Percentiles rank a stretch among this genome's conserved stretches.
phyloP scores from a whole-genome alignment of 805 yeast genomes.

The Cyberlindnera nakhonratchasimensis region DNA sequence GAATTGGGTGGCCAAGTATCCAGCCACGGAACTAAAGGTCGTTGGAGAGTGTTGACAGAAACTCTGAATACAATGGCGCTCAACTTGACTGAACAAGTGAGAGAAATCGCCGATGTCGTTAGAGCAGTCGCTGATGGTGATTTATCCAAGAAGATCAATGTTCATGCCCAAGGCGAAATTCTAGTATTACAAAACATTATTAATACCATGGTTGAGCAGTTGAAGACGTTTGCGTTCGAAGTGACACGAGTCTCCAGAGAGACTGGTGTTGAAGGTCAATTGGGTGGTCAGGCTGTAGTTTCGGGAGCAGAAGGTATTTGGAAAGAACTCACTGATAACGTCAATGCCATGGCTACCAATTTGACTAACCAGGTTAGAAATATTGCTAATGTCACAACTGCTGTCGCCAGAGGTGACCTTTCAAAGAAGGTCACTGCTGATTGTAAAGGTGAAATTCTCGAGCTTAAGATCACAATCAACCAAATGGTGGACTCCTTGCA shows the following conservation, averaged over 20 bases:
- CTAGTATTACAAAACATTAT: slow-evolving; percentile 79
- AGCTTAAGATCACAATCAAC: slow-evolving; percentile 80
- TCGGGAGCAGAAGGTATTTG: slow-evolving; percentile 84
- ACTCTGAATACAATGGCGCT: slow-evolving; percentile 87
- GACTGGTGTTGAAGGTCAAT: slow-evolving; percentile 82
- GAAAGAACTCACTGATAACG: slow-evolving; percentile 85
- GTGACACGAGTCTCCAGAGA: slow-evolving; percentile 86
- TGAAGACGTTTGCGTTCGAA: slow-evolving; percentile 83
- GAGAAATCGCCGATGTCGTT: slow-evolving; percentile 86
- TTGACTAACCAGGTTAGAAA: slow-evolving; percentile 86
- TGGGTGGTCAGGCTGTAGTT: slow-evolving; percentile 85
- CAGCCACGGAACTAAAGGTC: slow-evolving; percentile 80
- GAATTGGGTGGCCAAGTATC: slow-evolving; percentile 88
- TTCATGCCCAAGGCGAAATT: slow-evolving; percentile 88
- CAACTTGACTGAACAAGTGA: slow-evolving; percentile 81
- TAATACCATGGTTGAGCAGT: slow-evolving; percentile 85
- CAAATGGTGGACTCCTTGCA: slow-evolving; percentile 92
- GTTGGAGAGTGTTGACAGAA: slow-evolving; percentile 81
- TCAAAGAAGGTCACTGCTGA: slow-evolving; percentile 83
- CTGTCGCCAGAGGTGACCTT: slow-evolving; percentile 86
- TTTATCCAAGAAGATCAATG: slow-evolving; percentile 75
- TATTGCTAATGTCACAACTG: slow-evolving; percentile 81
- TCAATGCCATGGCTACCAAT: slow-evolving; percentile 87
- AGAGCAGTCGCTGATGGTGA: slow-evolving; percentile 93
- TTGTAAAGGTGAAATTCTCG: slow-evolving; percentile 87